Base-by-base conservation (phyloP, 345 rosid species). In the Ricinus communis region DNA sequence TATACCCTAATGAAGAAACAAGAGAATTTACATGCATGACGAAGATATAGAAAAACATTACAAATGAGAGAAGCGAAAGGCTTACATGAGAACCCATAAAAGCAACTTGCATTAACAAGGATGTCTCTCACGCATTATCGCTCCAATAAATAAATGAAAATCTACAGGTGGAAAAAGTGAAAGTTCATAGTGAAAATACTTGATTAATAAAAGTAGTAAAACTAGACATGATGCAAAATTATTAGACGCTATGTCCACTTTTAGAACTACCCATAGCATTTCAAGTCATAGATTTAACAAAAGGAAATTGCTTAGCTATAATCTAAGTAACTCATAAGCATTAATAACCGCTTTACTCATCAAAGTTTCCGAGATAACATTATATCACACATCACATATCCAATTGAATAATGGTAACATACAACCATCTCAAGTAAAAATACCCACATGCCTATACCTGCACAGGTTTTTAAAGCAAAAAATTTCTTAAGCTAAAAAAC, bases 11-110 rank as follows among this genome's bases (percentile, higher is more conserved):
- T 40, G 53, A 27, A 33, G 33, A 31, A 71, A 47, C 0, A 19
- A 31, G 19, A 58, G 52, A 24, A n/a, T n/a, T n/a, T n/a, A n/a
- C n/a, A n/a, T n/a, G n/a, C n/a, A n/a, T n/a, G n/a, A n/a, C n/a
- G n/a, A n/a, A n/a, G n/a, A n/a, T n/a, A n/a, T n/a, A 10, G 47
- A 52, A 68, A 40, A 54, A 54, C 21, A 12, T 18, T 19, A 36
- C 5, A 31, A n/a, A 33, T 8, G 9, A 45, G 22, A 2, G 19
- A 13, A 62, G 28, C 31, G 27, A 64, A 76, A 68, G 62, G 66
- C 76, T 74, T 81, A 80, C 76, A 19, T 47, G 40, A n/a, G 70
- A 55, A 58, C 62, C 83, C 81, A 74, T 78, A 30, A 58, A 65
- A 61, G 70, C 71, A 76, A 56, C 4, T 60, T 62, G 63, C 50